Percentiles rank a stretch among this genome's conserved stretches.
Evolutionary conservation across 1,284 basidiomycete genomes (phyloP).

Genomic region (Gyrodon tennesseensis): DNA sequence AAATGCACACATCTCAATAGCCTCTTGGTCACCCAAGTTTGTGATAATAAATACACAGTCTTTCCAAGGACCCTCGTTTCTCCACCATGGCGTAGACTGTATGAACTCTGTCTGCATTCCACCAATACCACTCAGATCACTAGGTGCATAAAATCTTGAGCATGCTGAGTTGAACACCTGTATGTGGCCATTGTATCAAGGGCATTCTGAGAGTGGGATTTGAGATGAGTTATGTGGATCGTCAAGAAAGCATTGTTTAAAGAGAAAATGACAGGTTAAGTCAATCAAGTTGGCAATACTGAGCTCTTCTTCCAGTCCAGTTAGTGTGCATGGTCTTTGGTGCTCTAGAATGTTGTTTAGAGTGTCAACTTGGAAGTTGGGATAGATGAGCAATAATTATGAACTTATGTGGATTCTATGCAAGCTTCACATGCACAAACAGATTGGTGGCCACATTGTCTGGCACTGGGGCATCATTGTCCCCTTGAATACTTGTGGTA

Average conservation of each 20-base stretch:
- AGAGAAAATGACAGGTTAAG: slow-evolving; percentile 11
- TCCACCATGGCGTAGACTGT: neutral
- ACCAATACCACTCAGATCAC: slow-evolving; percentile 13
- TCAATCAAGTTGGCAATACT: slow-evolving; percentile 2
- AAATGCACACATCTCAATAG: neutral
- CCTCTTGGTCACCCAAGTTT: neutral
- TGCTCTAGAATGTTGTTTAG: neutral
- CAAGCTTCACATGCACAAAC: neutral
- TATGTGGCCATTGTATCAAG: slow-evolving; percentile 8
- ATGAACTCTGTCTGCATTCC: slow-evolving; percentile 15
- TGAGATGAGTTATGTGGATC: neutral
- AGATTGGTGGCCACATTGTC: neutral
- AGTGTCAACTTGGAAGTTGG: neutral
- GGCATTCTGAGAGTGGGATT: slow-evolving; percentile 13
- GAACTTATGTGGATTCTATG: neutral
- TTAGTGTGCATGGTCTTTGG: neutral
- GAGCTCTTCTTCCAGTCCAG: slow-evolving; percentile 5
- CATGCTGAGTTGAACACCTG: slow-evolving; percentile 13
- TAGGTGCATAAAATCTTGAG: slow-evolving; percentile 15
- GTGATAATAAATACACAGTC: neutral
- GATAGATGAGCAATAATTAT: neutral
- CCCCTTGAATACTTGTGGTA: neutral
- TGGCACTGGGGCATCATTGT: neutral
- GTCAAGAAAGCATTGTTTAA: slow-evolving; percentile 9
- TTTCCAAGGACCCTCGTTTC: neutral